Evolutionary conservation across 2,329 filamentous ascomycete species (phyloP), one percentile per base, ranked within the genome.

Genomic region (Cordyceps javanica): DNA sequence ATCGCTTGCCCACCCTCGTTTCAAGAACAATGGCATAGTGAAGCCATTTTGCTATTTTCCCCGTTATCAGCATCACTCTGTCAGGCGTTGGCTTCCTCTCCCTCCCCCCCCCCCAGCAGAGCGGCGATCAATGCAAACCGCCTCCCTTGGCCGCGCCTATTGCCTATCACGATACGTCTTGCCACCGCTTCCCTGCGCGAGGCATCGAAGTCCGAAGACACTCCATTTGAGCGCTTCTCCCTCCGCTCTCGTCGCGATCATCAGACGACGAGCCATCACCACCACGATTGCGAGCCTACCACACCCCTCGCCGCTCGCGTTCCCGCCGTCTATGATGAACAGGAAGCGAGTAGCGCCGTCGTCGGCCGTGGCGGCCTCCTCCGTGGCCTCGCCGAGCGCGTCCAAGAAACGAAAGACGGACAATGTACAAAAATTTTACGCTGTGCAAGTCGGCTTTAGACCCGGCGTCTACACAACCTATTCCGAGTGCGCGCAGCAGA

Each of bases 401-500:
- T 64, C 68, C 19, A 80, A 76, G 67, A 82, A 81, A 68, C 73
- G 77, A 57, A 82, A 79, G 70, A 68, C 69, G 46, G 78, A 80
- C 49, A 72, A 70, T 21, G 58, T 67, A 32, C 75, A 75, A 60
- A 88, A 86, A 64, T 88, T 76, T 67, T 88, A 88, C 66, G 85
- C 81, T 23, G 85, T 88, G 30, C 76, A 77, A 44, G 75, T 72
- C 39, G 85, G 85, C 16, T 74, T 76, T 60, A 71, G 68, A 13
- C 82, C 83, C 0, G 84, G 85, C 8, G 79, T 88, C n/a, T 88
- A 87, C 67, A 69, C 75, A 58, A 79, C 73, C 2, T 88, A 83
- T 77, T 66, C 75, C n/a, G 81, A 86, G 53, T 87, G 85, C 64
- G 76, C 83, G 68, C 72, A 75, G 58, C 82, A 86, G 67, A 87